Evolutionary conservation across 2,329 filamentous ascomycete species (phyloP), one percentile per base, ranked within the genome.

Genomic region (Colletotrichum brevisporum): DNA sequence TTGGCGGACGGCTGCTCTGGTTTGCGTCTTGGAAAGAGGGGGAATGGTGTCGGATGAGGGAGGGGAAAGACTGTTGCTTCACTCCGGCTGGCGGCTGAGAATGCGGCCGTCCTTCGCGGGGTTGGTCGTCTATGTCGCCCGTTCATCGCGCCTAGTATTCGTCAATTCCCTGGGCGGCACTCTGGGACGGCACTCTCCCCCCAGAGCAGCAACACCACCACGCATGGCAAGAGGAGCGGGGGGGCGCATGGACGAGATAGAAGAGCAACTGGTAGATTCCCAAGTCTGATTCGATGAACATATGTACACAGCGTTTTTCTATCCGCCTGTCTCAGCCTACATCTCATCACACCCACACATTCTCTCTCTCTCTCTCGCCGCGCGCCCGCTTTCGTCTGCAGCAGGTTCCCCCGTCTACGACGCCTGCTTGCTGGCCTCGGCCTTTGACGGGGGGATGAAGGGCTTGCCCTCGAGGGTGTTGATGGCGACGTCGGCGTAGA

Each of bases 401-500:
- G 13, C 2, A n/a, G 16, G 10, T 36, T 36, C 10, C 31, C 3
- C 48, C n/a, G 53, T 57, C 48, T 67, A 71, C 54, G 67, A 64
- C 45, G 70, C 56, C 68, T 72, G 69, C 66, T 72, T 72, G 55
- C 53, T 48, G 52, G 55, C 67, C 65, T 71, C 61, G 27, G 69
- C 71, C 67, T 71, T 70, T 56, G 67, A 70, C 36, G 71, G 67
- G 21, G 80, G 71, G 63, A 77, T 67, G 69, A 83, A 84, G 54
- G 83, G 82, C 80, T 84, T 83, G 73, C 81, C 80, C 61, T 83
- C 80, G 58, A 78, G 76, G 62, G 79, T 77, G 51, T 80, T 78
- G 70, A 83, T 82, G 70, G 82, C 83, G 73, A 83, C 82, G 73
- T 90, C 87, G 68, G 88, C 84, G 76, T 88, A 89, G 78, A 90